Evolutionary conservation across 345 rosid genomes (phyloP), one percentile per base, ranked within the genome.

Genomic region (Linum trigynum): DNA sequence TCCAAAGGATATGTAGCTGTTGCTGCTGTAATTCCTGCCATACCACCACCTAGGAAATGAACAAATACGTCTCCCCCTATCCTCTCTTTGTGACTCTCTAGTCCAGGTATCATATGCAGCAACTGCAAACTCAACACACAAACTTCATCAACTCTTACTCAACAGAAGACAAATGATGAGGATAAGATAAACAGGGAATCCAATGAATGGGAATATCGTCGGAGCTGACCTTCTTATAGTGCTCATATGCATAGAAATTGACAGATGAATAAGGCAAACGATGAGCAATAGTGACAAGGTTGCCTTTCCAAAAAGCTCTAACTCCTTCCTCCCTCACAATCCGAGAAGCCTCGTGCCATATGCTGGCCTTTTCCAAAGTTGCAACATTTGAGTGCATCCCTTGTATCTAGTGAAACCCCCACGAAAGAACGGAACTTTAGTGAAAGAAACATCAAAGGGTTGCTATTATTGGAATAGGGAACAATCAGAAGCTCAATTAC

Each of bases 251-350:
- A 75, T 83, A 94, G 70, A 94, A 91, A 75, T 76, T 94, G 59
- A 94, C 78, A 0, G 95, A 74, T 48, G 96, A 68, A 75, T 94
- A 94, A 11, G 99, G 97, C 71, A 90, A 86, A 62, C 99, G 97
- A 61, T 94, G 99, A 10, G 83, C 91, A 65, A 88, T 84, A 4
- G 95, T 94, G 58, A 94, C 99, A 38, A 94, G 40, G 72, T 94
- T 94, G 48, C 99, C 99, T 76, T 83, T 94, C 99, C 97, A 94
- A 78, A 94, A 88, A 37, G 99, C 99, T 75, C 88, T 83, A 72
- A 85, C 76, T 36, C 99, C 99, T 76, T 94, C 97, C 79, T 94
- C 97, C 17, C 76, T 80, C 55, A 82, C 39, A 61, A 94, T 79
- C 23, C 96, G 86, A 0, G 95, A 88, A 65, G 97, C 97, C 76